Conservation (phyloP, 176 grass and related monocot species). For the Triticum timopheevii region DNA sequence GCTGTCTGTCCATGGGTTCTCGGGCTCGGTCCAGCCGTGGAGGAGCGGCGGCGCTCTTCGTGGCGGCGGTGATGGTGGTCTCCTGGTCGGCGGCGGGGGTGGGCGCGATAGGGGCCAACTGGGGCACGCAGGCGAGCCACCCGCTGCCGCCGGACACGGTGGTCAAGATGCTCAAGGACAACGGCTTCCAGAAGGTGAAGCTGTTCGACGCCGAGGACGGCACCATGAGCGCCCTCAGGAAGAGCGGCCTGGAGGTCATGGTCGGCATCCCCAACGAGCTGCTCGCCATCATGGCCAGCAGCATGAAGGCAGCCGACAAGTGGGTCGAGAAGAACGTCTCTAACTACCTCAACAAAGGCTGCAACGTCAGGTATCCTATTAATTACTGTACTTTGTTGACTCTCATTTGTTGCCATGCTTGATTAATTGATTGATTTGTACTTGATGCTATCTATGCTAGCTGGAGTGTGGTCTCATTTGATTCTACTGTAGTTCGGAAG, state of each 20-base stretch:
- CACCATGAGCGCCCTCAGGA: slow-evolving; percentile 84
- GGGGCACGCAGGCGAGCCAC: slow-evolving; percentile 97
- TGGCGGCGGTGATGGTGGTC: slow-evolving; percentile 20
- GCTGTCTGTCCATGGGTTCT: slow-evolving; percentile 30
- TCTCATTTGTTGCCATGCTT: not conserved
- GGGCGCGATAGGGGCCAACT: slow-evolving; percentile 87
- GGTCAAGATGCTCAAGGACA: slow-evolving; percentile 82
- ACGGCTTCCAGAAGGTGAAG: slow-evolving; percentile 90
- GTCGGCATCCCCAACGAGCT: slow-evolving; percentile 97
- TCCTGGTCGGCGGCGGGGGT: slow-evolving; percentile 49
- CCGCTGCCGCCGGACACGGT: slow-evolving; percentile 76
- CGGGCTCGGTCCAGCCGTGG: slow-evolving; percentile 16
- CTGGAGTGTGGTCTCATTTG: not conserved
- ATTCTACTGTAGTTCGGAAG: not conserved
- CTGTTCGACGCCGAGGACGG: slow-evolving; percentile 91
- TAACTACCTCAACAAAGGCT: slow-evolving; percentile 62
- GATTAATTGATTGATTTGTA: not conserved
- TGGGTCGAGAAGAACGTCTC: slow-evolving; percentile 94
- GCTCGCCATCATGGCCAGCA: slow-evolving; percentile 59
- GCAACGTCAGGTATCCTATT: slow-evolving; percentile 64
- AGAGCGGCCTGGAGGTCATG: slow-evolving; percentile 97
- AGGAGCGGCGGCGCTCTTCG: not conserved
- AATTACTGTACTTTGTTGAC: not conserved
- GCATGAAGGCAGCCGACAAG: slow-evolving; percentile 58
- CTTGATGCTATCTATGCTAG: not conserved